Evolutionary conservation across 176 grass and related monocot species (phyloP), one percentile per base, ranked within the genome.

Genomic region (Eremochloa ophiuroides): DNA sequence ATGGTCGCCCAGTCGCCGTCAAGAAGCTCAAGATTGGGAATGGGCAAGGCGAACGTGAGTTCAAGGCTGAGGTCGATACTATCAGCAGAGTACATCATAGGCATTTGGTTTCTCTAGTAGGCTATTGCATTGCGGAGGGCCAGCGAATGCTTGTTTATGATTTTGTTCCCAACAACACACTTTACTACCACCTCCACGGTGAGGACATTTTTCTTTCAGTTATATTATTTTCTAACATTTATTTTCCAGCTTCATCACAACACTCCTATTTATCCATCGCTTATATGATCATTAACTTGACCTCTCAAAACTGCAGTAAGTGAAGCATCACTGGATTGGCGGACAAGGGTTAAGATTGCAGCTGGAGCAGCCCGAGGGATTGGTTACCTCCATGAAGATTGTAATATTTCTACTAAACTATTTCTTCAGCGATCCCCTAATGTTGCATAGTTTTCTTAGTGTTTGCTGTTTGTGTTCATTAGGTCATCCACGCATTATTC

Each of bases 401-500:
- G 97, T 99, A 99, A 91, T 73, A 48, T 60, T 46, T 41, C 75
- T 37, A 15, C 80, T 58, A 66, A 78, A 43, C 35, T 58, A 69
- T 74, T 33, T 47, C 22, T 42, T 46, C 11, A 50, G 13, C 7
- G 26, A 22, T 64, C n/a, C 62, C 10, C 76, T 53, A 10, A 64
- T 76, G 34, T 60, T 69, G 53, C 44, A 74, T 83, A 23, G 27
- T 88, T 88, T 85, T 70, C 81, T 69, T 83, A 84, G 17, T 31
- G 3, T 81, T 72, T 41, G 42, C 58, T 73, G 27, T 75, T 74
- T 79, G 31, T 78, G n/a, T 90, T 80, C 40, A 69, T 64, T 80
- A 99, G 97, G 97, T 87, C 87, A 99, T 92, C 97, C 97, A 47
- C 82, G 97, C 65, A 99, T 99, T 85, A 99, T 99, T 46, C 97